Percentiles rank a stretch among this genome's conserved stretches.
These are phyloP conservation scores for Solanum gracilifrons DNA, from an alignment of 257 asterid genomes.

Conservation along the genomic window DNA sequence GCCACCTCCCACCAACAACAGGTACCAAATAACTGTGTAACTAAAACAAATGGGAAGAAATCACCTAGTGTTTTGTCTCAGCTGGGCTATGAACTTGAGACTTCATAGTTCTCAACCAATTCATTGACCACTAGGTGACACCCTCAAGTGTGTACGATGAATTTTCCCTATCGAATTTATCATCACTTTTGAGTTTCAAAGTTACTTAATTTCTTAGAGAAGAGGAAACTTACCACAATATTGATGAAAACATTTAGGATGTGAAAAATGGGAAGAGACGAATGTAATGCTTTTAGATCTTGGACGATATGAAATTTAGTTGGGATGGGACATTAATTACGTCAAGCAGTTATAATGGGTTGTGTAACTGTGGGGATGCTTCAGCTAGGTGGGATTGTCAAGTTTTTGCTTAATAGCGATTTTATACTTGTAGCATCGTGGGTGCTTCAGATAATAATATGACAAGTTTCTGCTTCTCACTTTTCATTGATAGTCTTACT, in stretches of 20 bases:
- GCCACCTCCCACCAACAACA: not conserved
- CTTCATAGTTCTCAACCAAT: not conserved
- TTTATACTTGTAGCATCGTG: not conserved
- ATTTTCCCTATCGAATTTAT: not conserved
- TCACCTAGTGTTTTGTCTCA: not conserved
- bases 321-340: not conserved
- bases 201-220: not conserved
- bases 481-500: not conserved
- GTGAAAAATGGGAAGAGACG: not conserved
- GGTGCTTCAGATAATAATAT: not conserved
- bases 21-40: not conserved
- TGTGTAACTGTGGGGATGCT: not conserved
- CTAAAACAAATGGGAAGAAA: not conserved
- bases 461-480: not conserved
- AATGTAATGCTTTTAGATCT: not conserved
- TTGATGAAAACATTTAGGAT: not conserved
- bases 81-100: not conserved
- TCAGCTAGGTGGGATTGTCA: not conserved
- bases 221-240: not conserved
- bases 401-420: not conserved
- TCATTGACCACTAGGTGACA: not conserved
- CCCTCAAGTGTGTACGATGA: not conserved
- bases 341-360: not conserved
- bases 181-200: not conserved
- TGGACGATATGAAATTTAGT: not conserved